Evolutionary conservation across 768 basidiomycete genomes (phyloP).

Genomic region (Crepidotus variabilis): DNA sequence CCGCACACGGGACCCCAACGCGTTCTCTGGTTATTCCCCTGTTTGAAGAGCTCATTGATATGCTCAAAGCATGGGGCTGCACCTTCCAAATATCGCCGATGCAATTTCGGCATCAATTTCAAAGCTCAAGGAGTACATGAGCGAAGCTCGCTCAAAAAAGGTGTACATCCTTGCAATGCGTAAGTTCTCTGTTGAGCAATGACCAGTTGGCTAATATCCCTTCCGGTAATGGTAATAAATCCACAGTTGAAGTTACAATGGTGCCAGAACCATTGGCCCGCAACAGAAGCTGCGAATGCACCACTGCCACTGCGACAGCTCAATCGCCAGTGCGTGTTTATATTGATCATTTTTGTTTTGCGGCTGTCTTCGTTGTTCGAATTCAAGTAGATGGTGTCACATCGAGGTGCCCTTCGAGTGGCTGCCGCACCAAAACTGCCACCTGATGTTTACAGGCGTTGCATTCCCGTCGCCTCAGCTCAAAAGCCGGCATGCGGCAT

Average conservation of each 20-base stretch:
- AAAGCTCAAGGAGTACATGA: conserved; percentile 1
- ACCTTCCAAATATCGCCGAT: conserved; percentile 10
- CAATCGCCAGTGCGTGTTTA: no score
- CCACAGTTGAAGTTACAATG: not conserved
- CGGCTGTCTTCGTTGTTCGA: no score
- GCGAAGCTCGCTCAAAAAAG: not conserved
- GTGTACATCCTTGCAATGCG: conserved; percentile 5
- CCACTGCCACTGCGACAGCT: no score
- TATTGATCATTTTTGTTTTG: no score
- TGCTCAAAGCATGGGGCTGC: conserved; percentile 6
- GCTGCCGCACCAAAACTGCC: no score
- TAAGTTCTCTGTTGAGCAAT: not conserved
- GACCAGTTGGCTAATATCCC: not conserved
- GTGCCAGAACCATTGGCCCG: not conserved
- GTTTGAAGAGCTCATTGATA: conserved; percentile 22
- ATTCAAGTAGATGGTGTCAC: no score
- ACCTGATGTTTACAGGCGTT: no score
- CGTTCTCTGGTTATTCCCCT: conserved; percentile 23
- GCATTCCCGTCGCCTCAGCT: no score
- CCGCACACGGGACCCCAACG: conserved; percentile 25
- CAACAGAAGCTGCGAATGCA: no score
- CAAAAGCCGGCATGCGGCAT: no score
- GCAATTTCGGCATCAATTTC: conserved; percentile 2
- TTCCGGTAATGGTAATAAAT: not conserved
- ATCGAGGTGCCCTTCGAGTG: no score